A percentile compares a stretch with the other conserved stretches of the same genome.
phyloP scores from a whole-genome alignment of 306 rosid species.

The Dryas octopetala region DNA sequence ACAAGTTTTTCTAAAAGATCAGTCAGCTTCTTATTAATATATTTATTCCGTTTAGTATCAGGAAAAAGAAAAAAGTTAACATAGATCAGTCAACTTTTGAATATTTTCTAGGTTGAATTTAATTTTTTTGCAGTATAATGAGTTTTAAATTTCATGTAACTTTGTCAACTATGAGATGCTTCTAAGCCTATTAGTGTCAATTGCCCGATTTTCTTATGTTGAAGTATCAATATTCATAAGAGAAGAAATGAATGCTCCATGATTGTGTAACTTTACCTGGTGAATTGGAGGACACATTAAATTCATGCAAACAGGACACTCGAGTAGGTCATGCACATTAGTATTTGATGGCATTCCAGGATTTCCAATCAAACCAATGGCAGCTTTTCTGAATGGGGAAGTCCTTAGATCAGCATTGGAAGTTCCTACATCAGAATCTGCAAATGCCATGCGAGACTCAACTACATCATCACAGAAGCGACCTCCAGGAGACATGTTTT shows the following conservation, averaged over 20 bases:
- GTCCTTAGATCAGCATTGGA: constrained; percentile 35
- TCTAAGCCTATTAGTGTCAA: constrained; percentile 2
- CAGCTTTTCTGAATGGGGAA: constrained; percentile 31
- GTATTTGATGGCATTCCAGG: constrained; percentile 30
- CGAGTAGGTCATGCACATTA: constrained; percentile 52
- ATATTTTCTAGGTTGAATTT: not conserved
- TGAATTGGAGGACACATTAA: constrained; percentile 57
- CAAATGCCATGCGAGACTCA: constrained; percentile 29
- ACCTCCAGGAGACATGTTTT: constrained; percentile 35
- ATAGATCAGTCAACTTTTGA: not conserved
- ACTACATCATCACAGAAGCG: constrained; percentile 38
- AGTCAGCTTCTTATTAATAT: no score
- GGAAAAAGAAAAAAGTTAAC: no score
- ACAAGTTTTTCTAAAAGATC: not conserved
- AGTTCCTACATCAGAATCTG: constrained; percentile 34
- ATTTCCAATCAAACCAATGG: constrained; percentile 28
- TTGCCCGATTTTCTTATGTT: not conserved
- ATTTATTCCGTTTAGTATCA: no score
- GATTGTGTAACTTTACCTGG: constrained; percentile 34
- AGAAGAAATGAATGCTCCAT: not conserved
- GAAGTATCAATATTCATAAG: not conserved
- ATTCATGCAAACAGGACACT: constrained; percentile 62
- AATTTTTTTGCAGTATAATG: not conserved
- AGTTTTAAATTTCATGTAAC: not conserved
- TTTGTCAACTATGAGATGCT: not conserved